phyloP scores from a whole-genome alignment of 164 flowering plant species.

The Vitis amurensis region DNA sequence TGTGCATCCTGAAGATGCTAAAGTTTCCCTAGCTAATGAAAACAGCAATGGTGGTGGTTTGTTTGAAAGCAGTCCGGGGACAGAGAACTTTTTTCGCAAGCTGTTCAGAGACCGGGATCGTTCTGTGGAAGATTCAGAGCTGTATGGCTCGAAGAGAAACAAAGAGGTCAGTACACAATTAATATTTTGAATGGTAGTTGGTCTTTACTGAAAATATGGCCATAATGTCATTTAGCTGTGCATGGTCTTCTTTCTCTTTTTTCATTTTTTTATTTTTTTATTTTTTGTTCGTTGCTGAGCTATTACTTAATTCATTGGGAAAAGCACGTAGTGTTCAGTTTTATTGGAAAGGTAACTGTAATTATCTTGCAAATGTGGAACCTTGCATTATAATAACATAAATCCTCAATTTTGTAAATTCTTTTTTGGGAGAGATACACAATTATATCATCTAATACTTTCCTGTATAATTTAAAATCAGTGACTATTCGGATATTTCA shows the following conservation, averaged over 20 bases:
- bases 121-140: constrained; percentile 91
- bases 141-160: constrained; percentile 73
- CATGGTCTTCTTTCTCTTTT: background rate
- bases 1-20: constrained; percentile 87
- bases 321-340: background rate
- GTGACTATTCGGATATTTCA: too few relatives aligned
- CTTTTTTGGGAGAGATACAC: too few relatives aligned
- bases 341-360: too few relatives aligned
- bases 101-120: constrained; percentile 92
- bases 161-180: constrained; percentile 61
- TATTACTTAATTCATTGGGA: background rate
- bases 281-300: background rate
- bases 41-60: constrained; percentile 37
- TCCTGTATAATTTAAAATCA: too few relatives aligned
- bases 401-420: too few relatives aligned
- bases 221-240: background rate
- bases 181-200: background rate
- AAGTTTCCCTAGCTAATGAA: constrained; percentile 40
- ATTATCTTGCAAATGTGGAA: too few relatives aligned
- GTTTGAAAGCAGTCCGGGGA: constrained; percentile 91
- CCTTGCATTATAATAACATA: too few relatives aligned
- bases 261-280: background rate
- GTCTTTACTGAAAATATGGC: background rate
- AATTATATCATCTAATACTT: too few relatives aligned
- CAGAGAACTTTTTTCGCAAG: constrained; percentile 91